These are phyloP conservation scores for Neurospora pannonica DNA, from an alignment of 495 filamentous ascomycete genomes.

Conservation along the genomic window DNA sequence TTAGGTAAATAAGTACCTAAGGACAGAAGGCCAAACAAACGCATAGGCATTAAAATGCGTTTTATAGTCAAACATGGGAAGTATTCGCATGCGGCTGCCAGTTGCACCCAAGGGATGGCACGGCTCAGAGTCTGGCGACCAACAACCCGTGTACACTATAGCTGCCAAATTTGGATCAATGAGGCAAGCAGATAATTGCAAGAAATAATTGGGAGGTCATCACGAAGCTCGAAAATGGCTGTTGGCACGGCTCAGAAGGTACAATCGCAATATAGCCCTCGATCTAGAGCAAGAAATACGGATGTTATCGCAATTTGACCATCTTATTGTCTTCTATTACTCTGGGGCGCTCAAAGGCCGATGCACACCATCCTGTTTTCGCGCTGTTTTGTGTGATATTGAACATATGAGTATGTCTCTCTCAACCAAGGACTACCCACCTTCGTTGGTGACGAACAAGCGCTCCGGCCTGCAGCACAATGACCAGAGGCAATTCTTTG, in stretches of 20 bases:
- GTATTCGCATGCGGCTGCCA: no score
- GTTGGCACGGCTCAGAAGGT: neutral
- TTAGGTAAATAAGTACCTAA: no score
- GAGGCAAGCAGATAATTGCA: neutral
- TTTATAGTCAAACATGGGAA: no score
- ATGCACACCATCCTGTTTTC: neutral
- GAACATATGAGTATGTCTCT: neutral
- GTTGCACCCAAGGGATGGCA: no score
- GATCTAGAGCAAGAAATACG: neutral
- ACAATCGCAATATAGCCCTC: neutral
- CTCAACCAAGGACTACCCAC: neutral
- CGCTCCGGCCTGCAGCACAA: neutral
- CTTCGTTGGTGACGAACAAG: neutral
- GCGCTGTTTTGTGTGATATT: neutral
- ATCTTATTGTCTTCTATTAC: neutral
- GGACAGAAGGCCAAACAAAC: no score
- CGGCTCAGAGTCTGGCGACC: no score
- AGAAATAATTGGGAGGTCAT: no score
- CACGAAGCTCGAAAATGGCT: neutral
- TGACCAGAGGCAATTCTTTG: neutral
- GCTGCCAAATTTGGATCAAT: neutral
- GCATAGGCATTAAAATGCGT: no score
- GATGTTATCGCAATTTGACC: neutral
- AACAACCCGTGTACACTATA: no score
- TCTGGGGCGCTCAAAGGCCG: neutral